Evolutionary conservation across 345 rosid genomes (phyloP).

Genomic region (Ricinus communis): DNA sequence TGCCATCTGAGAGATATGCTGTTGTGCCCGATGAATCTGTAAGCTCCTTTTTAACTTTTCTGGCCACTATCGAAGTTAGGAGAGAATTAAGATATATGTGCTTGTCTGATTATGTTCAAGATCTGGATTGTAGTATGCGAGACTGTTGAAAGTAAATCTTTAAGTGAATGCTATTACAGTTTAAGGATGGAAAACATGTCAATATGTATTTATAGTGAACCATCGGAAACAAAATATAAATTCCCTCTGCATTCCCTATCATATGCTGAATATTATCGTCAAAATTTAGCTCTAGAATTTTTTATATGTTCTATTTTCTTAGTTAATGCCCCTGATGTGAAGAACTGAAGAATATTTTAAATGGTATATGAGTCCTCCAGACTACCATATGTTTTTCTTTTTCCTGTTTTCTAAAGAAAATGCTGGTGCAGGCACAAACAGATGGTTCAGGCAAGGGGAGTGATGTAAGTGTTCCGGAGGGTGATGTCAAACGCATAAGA

Average conservation of each 20-base stretch:
- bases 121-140: not conserved
- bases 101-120: not conserved
- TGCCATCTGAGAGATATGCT: conserved; percentile 88
- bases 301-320: no score
- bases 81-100: not conserved
- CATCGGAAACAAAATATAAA: no score
- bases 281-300: no score
- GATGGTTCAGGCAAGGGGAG: conserved; percentile 43
- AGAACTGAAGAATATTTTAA: not conserved
- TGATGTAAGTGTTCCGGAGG: conserved; percentile 74
- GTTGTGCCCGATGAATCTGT: conserved; percentile 89
- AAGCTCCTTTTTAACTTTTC: conserved; percentile 26
- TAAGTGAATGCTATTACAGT: not conserved
- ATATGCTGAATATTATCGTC: no score
- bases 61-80: not conserved
- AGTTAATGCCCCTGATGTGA: not conserved
- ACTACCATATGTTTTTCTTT: not conserved
- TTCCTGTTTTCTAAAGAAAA: no score
- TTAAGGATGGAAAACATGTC: not conserved
- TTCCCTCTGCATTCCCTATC: no score
- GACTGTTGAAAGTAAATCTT: not conserved
- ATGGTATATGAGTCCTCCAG: not conserved
- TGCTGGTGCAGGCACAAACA: conserved; percentile 42
- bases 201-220: no score
- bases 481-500: conserved; percentile 65